Base-by-base conservation (phyloP, 495 filamentous ascomycete genomes). In the Hyphodiscus hymeniophilus region DNA sequence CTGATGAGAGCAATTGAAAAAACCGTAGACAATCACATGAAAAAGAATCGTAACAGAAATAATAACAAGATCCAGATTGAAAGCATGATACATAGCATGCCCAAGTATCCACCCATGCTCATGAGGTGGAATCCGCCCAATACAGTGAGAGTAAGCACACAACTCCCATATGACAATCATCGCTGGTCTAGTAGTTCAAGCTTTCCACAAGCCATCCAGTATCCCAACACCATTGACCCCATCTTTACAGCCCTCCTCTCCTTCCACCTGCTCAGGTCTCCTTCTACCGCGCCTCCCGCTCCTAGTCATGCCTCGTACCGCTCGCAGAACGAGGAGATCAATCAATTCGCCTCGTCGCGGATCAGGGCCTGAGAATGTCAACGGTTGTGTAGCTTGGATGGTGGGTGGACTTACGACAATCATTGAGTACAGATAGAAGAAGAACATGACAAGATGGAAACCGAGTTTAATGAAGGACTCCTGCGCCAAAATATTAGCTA, bases 401-500 rank as follows among this genome's bases (percentile, higher is more conserved):
- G 7, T 5, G 7, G 5, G 6, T 11, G 34, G 34, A 38, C 34
- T 6, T 15, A 38, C 91, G 44, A 96, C 92, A 50, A 99, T 99
- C 94, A 99, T 99, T 71, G 80, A 91, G 81, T 97, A 99, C 21
- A 99, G 81, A 71, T 99, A 99, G 80, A 96, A 99, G 78, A 99
- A 99, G 79, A 99, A 99, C 85, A 99, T 94, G 70, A 97, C 64
- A 32, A 99, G 81, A 66, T 97, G 92, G 79, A 99, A 97, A 49
- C 91, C 94, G 31, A 99, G 87, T 69, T 99, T 99, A 71, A 94
- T 83, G 69, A 99, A 97, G 5, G 90, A 96, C 81, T 99, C 94
- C 91, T 96, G 57, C 33, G 33, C 33, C 15, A 7, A 39, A n/a
- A 20, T 6, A 31, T 46, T 33, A 46, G 41, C 42, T 17, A 36